Conservation (phyloP, 2,329 filamentous ascomycete genomes). For the Diaporthe ilicicola region DNA sequence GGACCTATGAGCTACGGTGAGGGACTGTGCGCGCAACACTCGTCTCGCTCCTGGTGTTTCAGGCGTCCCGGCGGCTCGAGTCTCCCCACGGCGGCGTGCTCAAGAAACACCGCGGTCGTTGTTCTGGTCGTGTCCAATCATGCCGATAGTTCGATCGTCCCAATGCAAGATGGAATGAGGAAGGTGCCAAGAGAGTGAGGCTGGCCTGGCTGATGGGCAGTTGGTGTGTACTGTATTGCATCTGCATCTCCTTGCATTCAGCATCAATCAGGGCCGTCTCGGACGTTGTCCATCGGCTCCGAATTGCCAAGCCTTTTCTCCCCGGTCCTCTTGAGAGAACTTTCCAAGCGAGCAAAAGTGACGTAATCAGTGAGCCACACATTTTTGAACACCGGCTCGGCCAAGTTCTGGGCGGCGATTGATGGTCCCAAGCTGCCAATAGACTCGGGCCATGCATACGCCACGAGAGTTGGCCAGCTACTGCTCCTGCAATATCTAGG, state of each 20-base stretch:
- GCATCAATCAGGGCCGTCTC: neutral
- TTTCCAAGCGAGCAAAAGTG: neutral
- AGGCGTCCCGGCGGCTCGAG: neutral
- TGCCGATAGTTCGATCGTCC: neutral
- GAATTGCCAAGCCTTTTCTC: slow-evolving; percentile 8
- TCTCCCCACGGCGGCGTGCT: neutral
- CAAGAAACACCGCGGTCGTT: neutral
- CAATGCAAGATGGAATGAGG: neutral
- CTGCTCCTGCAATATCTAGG: neutral
- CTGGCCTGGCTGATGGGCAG: neutral
- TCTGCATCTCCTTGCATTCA: too few species aligned
- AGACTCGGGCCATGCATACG: neutral
- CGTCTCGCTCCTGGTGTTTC: slow-evolving; percentile 12
- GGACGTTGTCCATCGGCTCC: slow-evolving; percentile 20
- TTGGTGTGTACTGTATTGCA: neutral
- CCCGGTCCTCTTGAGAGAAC: neutral
- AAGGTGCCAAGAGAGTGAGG: neutral
- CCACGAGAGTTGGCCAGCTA: neutral
- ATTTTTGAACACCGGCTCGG: neutral
- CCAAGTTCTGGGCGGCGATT: slow-evolving; percentile 16
- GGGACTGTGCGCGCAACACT: slow-evolving; percentile 11
- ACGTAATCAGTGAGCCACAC: neutral
- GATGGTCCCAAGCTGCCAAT: neutral
- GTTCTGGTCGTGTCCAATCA: neutral
- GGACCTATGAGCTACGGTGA: neutral